Percentiles rank a stretch among this genome's conserved stretches.
Conservation (phyloP, 1,284 basidiomycete species). For the Coniferiporia sulphurascens region DNA sequence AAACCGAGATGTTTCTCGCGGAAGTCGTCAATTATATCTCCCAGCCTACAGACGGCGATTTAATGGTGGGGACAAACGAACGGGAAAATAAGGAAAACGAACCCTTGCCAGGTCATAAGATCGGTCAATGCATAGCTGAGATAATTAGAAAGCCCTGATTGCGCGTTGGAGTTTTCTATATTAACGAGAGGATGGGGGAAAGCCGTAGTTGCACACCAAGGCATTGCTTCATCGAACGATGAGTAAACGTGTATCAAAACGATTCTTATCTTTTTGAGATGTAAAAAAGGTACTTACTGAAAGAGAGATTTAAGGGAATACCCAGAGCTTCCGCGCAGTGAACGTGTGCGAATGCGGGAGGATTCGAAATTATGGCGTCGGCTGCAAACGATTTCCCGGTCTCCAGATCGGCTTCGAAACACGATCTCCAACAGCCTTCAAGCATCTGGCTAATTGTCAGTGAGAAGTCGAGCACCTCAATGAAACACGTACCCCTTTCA, state of each 20-base stretch:
- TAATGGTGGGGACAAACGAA: background rate
- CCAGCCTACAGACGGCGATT: constrained; percentile 35
- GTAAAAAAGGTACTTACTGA: constrained; percentile 35
- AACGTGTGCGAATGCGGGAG: constrained; percentile 59
- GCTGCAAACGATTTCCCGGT: constrained; percentile 46
- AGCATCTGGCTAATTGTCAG: constrained; percentile 39
- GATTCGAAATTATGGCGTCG: constrained; percentile 63
- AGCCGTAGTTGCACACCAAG: constrained; percentile 56
- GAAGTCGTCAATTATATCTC: constrained; percentile 58
- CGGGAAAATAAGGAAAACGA: constrained; percentile 18
- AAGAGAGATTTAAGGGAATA: constrained; percentile 51
- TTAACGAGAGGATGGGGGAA: constrained; percentile 65
- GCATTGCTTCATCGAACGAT: constrained; percentile 47
- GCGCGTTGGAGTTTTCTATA: constrained; percentile 47
- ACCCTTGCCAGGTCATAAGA: constrained; percentile 56
- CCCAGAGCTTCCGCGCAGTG: constrained; percentile 63
- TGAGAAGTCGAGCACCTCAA: background rate
- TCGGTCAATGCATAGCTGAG: constrained; percentile 54
- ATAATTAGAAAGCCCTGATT: constrained; percentile 49
- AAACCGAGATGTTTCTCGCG: constrained; percentile 48
- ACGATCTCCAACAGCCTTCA: constrained; percentile 52
- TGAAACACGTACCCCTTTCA: constrained; percentile 29
- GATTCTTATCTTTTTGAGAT: background rate
- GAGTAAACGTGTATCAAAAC: background rate
- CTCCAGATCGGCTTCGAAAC: constrained; percentile 41